phyloP scores from a whole-genome alignment of 1,139 yeast species.

The Suhomyces kunorum region DNA sequence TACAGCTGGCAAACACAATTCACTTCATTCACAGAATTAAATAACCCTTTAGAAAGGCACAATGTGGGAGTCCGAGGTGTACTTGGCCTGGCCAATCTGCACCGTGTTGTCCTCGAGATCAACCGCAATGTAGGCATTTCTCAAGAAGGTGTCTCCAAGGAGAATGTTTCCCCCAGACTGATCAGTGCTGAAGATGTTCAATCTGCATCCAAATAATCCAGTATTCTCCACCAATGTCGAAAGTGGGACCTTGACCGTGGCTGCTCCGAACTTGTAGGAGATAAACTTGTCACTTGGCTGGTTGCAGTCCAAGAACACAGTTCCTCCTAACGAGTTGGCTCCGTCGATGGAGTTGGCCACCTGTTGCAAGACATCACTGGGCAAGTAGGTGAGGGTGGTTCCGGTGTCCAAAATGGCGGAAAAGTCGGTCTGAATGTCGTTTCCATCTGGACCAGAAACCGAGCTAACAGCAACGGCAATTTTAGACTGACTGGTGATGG shows the following conservation, averaged over 20 bases:
- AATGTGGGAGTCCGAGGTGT: conserved; percentile 7
- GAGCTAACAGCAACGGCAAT: conserved; percentile 13
- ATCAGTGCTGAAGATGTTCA: conserved; percentile 5
- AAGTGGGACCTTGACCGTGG: conserved; percentile 9
- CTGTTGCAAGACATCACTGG: conserved; percentile 37
- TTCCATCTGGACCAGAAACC: conserved; percentile 8
- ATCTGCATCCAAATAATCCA: too few relatives aligned
- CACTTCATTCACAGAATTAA: neutral
- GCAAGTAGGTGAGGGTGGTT: conserved; percentile 59
- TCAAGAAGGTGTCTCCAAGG: conserved; percentile 35
- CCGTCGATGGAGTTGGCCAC: conserved; percentile 31
- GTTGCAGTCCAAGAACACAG: neutral
- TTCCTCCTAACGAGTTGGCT: conserved; percentile 1
- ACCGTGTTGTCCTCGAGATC: conserved; percentile 30
- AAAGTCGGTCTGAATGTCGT: neutral
- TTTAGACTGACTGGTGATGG: conserved; percentile 6
- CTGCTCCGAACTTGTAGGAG: conserved; percentile 6
- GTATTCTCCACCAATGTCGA: conserved; percentile 13
- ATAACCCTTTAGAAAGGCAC: conserved; percentile 1
- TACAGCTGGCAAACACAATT: too few relatives aligned
- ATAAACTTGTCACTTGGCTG: conserved; percentile 6
- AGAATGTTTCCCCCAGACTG: conserved; percentile 7
- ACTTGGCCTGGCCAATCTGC: conserved; percentile 26
- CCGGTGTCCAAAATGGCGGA: conserved; percentile 63
- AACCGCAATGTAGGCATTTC: conserved; percentile 31